These are phyloP conservation scores for Lipomyces spencermartinsiae DNA, from an alignment of 805 yeast species.

Conservation along the genomic window DNA sequence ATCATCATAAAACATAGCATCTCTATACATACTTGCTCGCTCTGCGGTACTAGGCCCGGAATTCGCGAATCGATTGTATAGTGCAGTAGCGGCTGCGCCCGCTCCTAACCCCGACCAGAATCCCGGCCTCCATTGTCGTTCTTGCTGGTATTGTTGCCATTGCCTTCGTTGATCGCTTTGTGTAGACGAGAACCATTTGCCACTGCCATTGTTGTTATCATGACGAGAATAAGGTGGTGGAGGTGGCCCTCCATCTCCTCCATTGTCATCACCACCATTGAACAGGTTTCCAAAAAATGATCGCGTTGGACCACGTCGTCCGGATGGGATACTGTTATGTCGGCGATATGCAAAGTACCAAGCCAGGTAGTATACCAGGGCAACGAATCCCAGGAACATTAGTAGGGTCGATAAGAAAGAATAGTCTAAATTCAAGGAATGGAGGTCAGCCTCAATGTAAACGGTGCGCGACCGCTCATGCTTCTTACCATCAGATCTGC, in stretches of 20 bases:
- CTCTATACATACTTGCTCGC: constrained; percentile 20
- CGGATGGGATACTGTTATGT: background rate
- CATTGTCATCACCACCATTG: constrained; percentile 11
- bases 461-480: background rate
- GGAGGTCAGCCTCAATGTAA: background rate
- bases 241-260: constrained; percentile 19
- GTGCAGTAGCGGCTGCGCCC: constrained; percentile 26
- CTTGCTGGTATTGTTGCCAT: constrained; percentile 23
- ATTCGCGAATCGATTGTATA: constrained; percentile 17
- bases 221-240: constrained; percentile 35
- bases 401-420: background rate
- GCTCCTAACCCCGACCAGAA: constrained; percentile 37
- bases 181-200: constrained; percentile 25
- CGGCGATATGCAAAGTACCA: background rate
- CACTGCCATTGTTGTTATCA: constrained; percentile 12
- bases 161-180: constrained; percentile 19
- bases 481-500: background rate
- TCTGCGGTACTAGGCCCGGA: constrained; percentile 12
- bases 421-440: background rate
- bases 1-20: constrained; percentile 11
- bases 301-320: background rate
- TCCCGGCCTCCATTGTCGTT: constrained; percentile 32
- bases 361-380: background rate
- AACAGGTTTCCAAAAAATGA: constrained; percentile 1
- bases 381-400: background rate